Evolutionary conservation across 1,284 basidiomycete genomes (phyloP), one percentile per base, ranked within the genome.

Genomic region (Crepidotus sp.): DNA sequence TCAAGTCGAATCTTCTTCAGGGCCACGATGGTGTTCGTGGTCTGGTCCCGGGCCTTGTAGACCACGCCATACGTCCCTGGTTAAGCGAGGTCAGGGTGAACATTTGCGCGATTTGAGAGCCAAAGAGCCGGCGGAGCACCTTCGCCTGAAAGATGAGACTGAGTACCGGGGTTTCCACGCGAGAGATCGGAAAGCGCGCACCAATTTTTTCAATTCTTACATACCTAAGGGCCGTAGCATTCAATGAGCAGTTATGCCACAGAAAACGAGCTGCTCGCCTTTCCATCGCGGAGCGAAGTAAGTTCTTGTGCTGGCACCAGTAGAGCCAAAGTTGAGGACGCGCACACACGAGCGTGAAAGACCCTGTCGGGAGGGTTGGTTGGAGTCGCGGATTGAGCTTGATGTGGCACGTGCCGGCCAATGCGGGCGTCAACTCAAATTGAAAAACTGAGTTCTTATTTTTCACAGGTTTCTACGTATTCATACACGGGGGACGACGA

Each of bases 21-120:
- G 37, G 93, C 93, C 40, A 93, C 94, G 56, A 90, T 78, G 64
- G 80, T 61, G 67, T 88, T 79, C 41, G 79, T 80, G 55, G 67
- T 71, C 61, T 80, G 65, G 63, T 91, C 80, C 60, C 80, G 79
- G 52, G 83, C 90, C 65, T 93, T 93, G 76, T 98, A 98, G 14
- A 98, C 95, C 44, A 98, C 95, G 52, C 96, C 96, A 57, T 98
- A 98, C 36, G 96, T 98, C 57, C 95, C 95, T 98, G n/a, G 56
- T 15, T 5, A 24, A 40, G 24, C 21, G 24, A 10, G 39, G 29
- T 42, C n/a, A 25, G 37, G 30, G 44, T 46, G 36, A 42, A 46
- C 39, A 39, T 14, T 25, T 46, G 41, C 39, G 49, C 43, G 41
- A 44, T 31, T 37, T 42, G 43, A 40, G 18, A 32, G 46, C 36